Percentiles rank a stretch among this genome's conserved stretches.
Conservation (phyloP, 2,329 filamentous ascomycete genomes). For the Ophiostoma sp. region DNA sequence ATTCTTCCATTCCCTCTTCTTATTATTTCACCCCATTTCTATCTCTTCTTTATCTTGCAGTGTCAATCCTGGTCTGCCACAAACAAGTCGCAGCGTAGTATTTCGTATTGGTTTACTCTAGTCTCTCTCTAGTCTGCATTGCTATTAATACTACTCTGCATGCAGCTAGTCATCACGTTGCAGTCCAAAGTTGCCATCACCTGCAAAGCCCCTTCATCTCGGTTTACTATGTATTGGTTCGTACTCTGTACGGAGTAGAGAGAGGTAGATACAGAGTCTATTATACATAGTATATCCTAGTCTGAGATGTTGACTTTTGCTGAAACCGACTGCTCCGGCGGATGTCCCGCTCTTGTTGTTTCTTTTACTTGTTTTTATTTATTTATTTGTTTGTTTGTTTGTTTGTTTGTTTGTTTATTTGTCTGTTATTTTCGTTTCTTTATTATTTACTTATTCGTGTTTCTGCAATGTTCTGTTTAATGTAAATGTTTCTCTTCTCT, state of each 20-base stretch:
- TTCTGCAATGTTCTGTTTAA: neutral
- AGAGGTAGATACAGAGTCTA: too few relatives aligned
- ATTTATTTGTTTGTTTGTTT: neutral
- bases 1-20: neutral
- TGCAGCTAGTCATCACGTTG: conserved; percentile 3
- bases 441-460: neutral
- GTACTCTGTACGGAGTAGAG: too few relatives aligned
- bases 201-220: conserved; percentile 3
- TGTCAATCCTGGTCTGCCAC: neutral
- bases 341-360: neutral
- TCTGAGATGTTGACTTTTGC: neutral
- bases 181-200: neutral
- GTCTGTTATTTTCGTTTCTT: neutral
- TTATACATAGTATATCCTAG: too few relatives aligned
- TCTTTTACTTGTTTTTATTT: neutral
- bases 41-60: neutral
- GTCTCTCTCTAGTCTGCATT: neutral
- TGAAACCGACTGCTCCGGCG: neutral
- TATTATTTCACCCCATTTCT: neutral
- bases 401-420: neutral
- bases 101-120: neutral
- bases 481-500: neutral
- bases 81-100: conserved; percentile 5
- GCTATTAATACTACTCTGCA: neutral
- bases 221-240: neutral